phyloP scores from a whole-genome alignment of 495 filamentous ascomycete genomes.

The Annulohypoxylon bovei region DNA sequence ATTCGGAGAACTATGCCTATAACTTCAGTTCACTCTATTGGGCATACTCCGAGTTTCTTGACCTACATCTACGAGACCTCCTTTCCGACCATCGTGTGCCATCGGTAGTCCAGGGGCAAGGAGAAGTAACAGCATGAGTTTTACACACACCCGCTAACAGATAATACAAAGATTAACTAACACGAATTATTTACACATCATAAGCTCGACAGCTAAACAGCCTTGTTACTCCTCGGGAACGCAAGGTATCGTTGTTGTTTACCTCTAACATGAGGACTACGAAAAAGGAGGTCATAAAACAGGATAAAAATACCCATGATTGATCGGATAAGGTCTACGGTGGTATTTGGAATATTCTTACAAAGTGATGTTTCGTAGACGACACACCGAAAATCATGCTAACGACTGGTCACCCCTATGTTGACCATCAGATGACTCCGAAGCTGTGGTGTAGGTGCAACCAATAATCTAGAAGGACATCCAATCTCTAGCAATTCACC shows the following conservation, averaged over 20 bases:
- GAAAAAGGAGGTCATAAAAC: background rate
- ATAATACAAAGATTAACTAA: background rate
- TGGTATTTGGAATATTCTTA: constrained; percentile 1
- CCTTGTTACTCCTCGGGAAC: background rate
- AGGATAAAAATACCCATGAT: constrained; percentile 12
- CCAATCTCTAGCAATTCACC: constrained; percentile 1
- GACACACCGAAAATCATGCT: background rate
- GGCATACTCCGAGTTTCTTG: constrained; percentile 4
- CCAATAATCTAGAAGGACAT: constrained; percentile 1
- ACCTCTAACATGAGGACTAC: constrained; percentile 5
- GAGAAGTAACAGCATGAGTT: background rate
- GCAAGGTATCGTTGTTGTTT: background rate
- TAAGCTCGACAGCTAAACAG: background rate
- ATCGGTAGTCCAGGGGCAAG: background rate
- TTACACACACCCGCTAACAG: background rate
- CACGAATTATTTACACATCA: background rate
- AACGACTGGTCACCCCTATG: constrained; percentile 9
- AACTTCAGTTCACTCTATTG: constrained; percentile 3
- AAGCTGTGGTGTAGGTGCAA: constrained; percentile 17
- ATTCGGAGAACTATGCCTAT: background rate
- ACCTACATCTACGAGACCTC: background rate
- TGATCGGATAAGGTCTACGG: background rate
- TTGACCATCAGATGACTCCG: constrained; percentile 23
- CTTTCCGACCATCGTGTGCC: background rate
- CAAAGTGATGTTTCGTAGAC: background rate